Percentiles rank a stretch among this genome's conserved stretches.
These are phyloP conservation scores for Puccinia novopanici DNA, from an alignment of 1,284 basidiomycete species.

Conservation along the genomic window DNA sequence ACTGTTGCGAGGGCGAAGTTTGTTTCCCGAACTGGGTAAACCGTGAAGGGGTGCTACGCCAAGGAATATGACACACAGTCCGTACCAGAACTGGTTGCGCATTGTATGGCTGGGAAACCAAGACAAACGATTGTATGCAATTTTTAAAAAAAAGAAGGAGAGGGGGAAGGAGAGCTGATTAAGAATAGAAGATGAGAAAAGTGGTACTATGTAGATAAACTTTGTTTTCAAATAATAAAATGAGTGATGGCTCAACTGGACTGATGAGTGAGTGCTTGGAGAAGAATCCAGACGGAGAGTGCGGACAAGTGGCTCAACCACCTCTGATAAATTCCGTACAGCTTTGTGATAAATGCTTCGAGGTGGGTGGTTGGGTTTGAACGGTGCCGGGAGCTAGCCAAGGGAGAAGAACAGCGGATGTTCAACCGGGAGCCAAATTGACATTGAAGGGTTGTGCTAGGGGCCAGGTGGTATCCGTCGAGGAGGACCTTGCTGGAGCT, in stretches of 20 bases:
- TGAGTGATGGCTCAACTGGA: background rate
- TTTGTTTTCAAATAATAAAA: background rate
- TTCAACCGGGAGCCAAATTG: background rate
- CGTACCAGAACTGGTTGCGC: slow-evolving; percentile 20
- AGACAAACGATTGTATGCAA: background rate
- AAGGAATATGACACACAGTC: slow-evolving; percentile 6
- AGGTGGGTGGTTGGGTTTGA: background rate
- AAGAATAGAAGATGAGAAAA: background rate
- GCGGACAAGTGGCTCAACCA: background rate
- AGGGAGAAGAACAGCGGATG: background rate
- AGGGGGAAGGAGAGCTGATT: background rate
- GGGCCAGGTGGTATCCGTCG: background rate
- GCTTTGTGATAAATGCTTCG: background rate
- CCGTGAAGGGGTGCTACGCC: background rate
- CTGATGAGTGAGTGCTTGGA: background rate
- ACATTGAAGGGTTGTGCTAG: slow-evolving; percentile 3
- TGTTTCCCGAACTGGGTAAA: slow-evolving; percentile 19
- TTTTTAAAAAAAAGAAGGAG: background rate
- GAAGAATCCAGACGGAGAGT: slow-evolving; percentile 10
- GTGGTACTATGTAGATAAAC: background rate
- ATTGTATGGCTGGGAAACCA: slow-evolving; percentile 13
- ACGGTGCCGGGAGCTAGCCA: background rate
- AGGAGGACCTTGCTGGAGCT: background rate
- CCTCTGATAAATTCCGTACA: background rate
- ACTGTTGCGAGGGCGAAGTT: slow-evolving; percentile 4